These are phyloP conservation scores for Noccaea bulbosa DNA, from an alignment of 345 rosid genomes.

Conservation along the genomic window DNA sequence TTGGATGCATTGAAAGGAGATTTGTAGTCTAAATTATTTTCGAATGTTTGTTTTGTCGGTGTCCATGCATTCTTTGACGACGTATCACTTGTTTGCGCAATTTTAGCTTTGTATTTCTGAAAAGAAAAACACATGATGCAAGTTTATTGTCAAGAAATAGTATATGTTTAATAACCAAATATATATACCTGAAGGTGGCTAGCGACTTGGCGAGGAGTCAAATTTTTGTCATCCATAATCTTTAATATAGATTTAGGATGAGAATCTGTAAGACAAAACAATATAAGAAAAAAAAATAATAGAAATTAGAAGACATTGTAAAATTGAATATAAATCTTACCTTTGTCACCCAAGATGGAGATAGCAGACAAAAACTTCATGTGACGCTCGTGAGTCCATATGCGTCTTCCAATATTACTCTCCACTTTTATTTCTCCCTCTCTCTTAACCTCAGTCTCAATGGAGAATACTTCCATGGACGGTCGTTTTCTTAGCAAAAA, in stretches of 20 bases:
- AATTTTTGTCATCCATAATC: slow-evolving; percentile 51
- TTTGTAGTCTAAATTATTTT: too few relatives aligned
- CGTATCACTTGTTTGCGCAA: too few relatives aligned
- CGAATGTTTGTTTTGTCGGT: too few relatives aligned
- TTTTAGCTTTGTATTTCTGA: too few relatives aligned
- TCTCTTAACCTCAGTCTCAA: not conserved
- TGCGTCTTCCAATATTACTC: not conserved
- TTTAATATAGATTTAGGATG: slow-evolving; percentile 48
- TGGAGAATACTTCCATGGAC: not conserved
- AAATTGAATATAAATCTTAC: slow-evolving; percentile 22
- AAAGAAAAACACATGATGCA: too few relatives aligned
- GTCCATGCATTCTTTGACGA: too few relatives aligned
- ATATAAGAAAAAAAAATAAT: not conserved
- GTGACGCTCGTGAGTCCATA: not conserved
- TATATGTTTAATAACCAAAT: not conserved
- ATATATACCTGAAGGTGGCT: slow-evolving; percentile 65
- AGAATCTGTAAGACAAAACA: slow-evolving; percentile 39
- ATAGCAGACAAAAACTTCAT: not conserved
- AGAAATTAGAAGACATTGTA: not conserved
- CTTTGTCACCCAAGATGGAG: slow-evolving; percentile 44
- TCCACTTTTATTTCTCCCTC: not conserved
- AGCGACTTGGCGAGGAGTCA: slow-evolving; percentile 53
- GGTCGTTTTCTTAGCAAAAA: not conserved
- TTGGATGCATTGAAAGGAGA: too few relatives aligned
- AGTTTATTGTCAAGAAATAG: too few relatives aligned